Evolutionary conservation across 1,284 basidiomycete genomes (phyloP), one percentile per base, ranked within the genome.

Genomic region (Leccinum griseonigrum): DNA sequence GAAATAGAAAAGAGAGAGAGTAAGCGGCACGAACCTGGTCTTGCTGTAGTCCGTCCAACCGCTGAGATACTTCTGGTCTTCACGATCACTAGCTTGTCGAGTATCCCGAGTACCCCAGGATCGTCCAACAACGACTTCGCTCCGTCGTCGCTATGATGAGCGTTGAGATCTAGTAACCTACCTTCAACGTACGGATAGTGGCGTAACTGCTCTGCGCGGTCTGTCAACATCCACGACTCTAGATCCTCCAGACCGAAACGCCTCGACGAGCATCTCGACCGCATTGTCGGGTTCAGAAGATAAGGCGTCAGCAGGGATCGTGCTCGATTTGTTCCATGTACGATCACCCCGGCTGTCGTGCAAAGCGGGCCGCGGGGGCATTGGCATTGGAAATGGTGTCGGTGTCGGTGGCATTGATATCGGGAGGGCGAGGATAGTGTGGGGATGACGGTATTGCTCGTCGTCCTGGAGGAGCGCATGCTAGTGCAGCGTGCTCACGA

Each of bases 61-160:
- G 40, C 76, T 79, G 14, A 84, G 72, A 57, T 84, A 84, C 46
- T 59, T n/a, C 69, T 69, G 18, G 82, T 77, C 28, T 76, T 71
- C 60, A 75, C 77, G 9, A 77, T 74, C 9, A 82, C 77, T 60
- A 83, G 68, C 68, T 82, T 84, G 57, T 84, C 81, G 51, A 85
- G 60, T 34, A 84, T 84, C 1, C 78, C 82, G 54, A 76, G 64
- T n/a, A 80, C 74, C 0, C 83, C 83, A 0, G 75, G 61, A 63
- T 85, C 84, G 4, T 74, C 66, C 51, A 81, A 63, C 36, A 79
- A 56, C 13, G 75, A 72, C 29, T 71, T 71, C 26, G n/a, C n/a
- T 40, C 14, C 36, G 1, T 11, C 43, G 43, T 46, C 43, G 18
- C 1, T 38, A 22, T 26, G 11, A 48, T 26, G 8, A 9, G n/a